Percentiles rank a stretch among this genome's conserved stretches.
phyloP scores from a whole-genome alignment of 805 yeast genomes.

The Cyberlindnera americana region DNA sequence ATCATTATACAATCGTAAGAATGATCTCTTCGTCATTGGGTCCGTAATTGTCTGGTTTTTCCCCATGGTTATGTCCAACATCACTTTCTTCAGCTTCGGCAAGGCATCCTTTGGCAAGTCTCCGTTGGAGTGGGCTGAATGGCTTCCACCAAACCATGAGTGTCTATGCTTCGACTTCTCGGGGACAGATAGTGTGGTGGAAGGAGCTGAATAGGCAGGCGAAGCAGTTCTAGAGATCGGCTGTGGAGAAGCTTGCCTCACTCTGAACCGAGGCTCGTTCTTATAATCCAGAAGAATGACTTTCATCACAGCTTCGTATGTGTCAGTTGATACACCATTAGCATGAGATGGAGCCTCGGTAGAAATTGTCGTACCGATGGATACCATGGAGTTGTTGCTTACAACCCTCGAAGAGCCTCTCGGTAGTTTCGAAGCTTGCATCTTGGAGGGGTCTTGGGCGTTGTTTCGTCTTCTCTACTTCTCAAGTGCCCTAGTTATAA shows the following conservation, averaged over 20 bases:
- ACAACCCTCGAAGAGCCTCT: conserved; percentile 5
- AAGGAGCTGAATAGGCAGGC: conserved; percentile 5
- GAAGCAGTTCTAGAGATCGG: not conserved
- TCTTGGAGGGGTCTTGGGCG: not conserved
- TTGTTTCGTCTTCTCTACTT: no score
- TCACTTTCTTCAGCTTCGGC: conserved; percentile 36
- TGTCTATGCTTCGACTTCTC: conserved; percentile 22
- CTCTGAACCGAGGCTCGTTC: conserved; percentile 60
- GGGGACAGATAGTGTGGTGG: conserved; percentile 12
- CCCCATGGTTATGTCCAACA: conserved; percentile 46
- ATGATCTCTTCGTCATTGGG: conserved; percentile 51
- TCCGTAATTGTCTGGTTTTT: conserved; percentile 34
- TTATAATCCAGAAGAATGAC: conserved; percentile 55
- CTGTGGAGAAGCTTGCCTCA: conserved; percentile 4
- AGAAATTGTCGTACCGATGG: conserved; percentile 13
- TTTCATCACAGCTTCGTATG: conserved; percentile 53
- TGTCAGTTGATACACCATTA: not conserved
- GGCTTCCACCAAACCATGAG: conserved; percentile 27
- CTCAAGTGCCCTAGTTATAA: no score
- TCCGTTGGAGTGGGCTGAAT: conserved; percentile 22
- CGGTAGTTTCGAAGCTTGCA: not conserved
- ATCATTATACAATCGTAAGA: conserved; percentile 62
- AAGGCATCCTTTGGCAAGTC: conserved; percentile 36
- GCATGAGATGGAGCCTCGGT: conserved; percentile 4
- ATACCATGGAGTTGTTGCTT: conserved; percentile 9